phyloP scores from a whole-genome alignment of 2,329 filamentous ascomycete genomes.

The Penicillium expansum region DNA sequence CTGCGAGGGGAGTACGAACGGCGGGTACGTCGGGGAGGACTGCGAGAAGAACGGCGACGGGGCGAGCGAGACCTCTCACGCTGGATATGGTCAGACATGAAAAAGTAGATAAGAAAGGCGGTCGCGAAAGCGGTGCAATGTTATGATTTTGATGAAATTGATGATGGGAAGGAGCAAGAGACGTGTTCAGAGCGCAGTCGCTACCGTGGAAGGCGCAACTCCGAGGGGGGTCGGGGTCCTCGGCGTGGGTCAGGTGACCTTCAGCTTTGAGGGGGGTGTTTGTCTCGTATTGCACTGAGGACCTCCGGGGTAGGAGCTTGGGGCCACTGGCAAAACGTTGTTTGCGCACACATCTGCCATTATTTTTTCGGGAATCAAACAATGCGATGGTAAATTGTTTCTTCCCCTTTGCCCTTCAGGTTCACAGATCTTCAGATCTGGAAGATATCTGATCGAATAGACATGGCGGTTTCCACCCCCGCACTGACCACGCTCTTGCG shows the following conservation, averaged over 20 bases:
- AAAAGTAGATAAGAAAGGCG: not conserved
- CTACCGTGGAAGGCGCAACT: not conserved
- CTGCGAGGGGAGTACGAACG: slow-evolving; percentile 77
- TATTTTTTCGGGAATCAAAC: not conserved
- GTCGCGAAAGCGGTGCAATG: not conserved
- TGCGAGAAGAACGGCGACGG: slow-evolving; percentile 69
- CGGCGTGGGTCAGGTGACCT: slow-evolving; percentile 23
- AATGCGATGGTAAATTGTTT: not conserved
- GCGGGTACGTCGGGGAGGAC: slow-evolving; percentile 72
- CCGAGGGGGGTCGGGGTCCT: slow-evolving; percentile 5
- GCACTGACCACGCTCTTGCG: slow-evolving; percentile 22
- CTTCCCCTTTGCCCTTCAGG: not conserved
- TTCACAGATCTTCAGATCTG: not conserved
- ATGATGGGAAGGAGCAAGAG: slow-evolving; percentile 10
- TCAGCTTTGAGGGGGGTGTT: slow-evolving; percentile 10
- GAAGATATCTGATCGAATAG: slow-evolving; percentile 8
- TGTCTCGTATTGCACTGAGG: slow-evolving; percentile 14
- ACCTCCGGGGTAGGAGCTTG: slow-evolving; percentile 14
- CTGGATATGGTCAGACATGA: slow-evolving; percentile 51
- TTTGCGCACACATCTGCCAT: slow-evolving; percentile 1
- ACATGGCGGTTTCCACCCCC: slow-evolving; percentile 18
- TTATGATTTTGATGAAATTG: not conserved
- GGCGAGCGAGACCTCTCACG: slow-evolving; percentile 72
- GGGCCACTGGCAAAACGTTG: not conserved
- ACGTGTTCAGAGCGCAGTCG: slow-evolving; percentile 6